Evolutionary conservation across 2,329 filamentous ascomycete species (phyloP), one percentile per base, ranked within the genome.

Genomic region (Ophiostoma tasmaniense): DNA sequence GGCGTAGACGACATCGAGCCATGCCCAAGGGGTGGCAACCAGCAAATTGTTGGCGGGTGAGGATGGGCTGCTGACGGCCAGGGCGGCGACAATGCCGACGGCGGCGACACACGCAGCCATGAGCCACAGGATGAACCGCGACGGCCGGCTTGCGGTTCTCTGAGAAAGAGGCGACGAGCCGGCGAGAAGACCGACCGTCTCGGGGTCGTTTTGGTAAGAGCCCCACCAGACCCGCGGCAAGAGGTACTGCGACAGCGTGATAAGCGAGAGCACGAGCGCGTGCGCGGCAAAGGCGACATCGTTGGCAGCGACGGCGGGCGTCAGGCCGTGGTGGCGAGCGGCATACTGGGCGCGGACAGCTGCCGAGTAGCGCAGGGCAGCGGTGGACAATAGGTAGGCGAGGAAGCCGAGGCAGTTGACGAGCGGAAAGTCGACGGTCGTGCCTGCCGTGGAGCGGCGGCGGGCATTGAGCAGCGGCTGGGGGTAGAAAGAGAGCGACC

Each of bases 401-500:
- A 84, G 77, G 79, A 94, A 95, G 69, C 85, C 87, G 4, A 89
- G 75, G 33, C 81, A 79, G 78, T 95, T 95, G 74, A 92, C 83
- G 22, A 90, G 83, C 22, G 92, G 92, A 75, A 96, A 97, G 78
- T 97, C 93, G 73, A 96, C 89, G 0, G 92, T 91, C 4, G 94
- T 89, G 55, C 95, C 95, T 25, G 87, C 84, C 4, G 93, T 97
- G 10, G 91, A 90, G 69, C 87, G 86, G 68, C 92, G 89, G 37
- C 82, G 82, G 77, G 84, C 89, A 82, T 97, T 98, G 72, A 92
- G 85, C 71, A 96, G 80, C 7, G 90, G 87, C 77, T 98, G 95
- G 1, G 94, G 93, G 78, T 98, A 98, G 81, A 97, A 98, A 20
- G 92, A 96, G 20, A 89, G 80, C 14, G 91, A 94, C 94, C 94